Evolutionary conservation across 2,329 filamentous ascomycete species (phyloP), one percentile per base, ranked within the genome.

Genomic region (Diaporthe caulivora): DNA sequence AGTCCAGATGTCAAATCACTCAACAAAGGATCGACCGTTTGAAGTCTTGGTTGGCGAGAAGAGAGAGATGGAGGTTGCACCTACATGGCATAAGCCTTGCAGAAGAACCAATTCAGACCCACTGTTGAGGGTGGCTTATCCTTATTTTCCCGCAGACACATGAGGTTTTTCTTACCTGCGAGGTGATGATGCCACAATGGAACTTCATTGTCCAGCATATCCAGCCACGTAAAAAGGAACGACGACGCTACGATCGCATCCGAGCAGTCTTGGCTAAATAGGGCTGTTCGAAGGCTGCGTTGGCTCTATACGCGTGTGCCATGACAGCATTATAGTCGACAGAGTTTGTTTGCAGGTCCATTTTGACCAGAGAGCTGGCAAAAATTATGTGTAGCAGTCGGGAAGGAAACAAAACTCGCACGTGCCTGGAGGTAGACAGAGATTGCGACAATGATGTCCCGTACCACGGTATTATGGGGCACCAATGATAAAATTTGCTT

Each of bases 391-490:
- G 40, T 42, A 13, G 40, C 17, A 21, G 40, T 17, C 5, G 58
- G 40, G 58, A n/a, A 1, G 17, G 9, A 29, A 21, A 24, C 7
- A 31, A 8, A 9, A 21, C 58, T 8, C 1, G 58, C 58, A 31
- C 58, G 58, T 13, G 58, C 58, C 58, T 62, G 58, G 17, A 44
- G 58, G 31, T 62, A 62, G 17, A 47, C 58, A 24, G 58, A 62
- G 3, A 62, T 62, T 5, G 58, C 58, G 18, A 62, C 58, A 40
- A 62, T 47, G 15, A 62, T 47, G 24, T 62, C 58, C 17, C 17
- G 58, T 24, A 62, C 3, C 24, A 31, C 58, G 10, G 17, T 44
- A 17, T 62, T 62, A n/a, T 62, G 58, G 9, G 58, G 37, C n/a
- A 62, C 21, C 10, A 62, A 26, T 17, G 44, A 8, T 47, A 62